A percentile compares a stretch with the other conserved stretches of the same genome.
These are phyloP conservation scores for Trichophyton mentagrophytes DNA, from an alignment of 2,329 filamentous ascomycete species.

Conservation along the genomic window DNA sequence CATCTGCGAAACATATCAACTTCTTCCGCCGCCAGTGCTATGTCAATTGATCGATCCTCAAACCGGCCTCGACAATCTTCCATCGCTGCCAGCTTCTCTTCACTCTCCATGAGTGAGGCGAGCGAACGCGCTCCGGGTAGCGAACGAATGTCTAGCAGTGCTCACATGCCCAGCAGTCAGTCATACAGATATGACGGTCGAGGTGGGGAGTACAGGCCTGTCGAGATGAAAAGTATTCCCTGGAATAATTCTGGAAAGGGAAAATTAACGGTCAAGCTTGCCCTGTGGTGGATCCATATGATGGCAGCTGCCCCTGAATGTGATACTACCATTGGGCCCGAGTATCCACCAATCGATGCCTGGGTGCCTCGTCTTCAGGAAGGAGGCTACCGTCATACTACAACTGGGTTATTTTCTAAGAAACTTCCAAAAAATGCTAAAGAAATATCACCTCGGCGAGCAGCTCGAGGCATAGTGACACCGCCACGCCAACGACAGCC, in stretches of 20 bases:
- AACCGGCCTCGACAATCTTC: not conserved
- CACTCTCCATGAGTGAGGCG: not conserved
- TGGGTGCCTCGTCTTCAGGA: not conserved
- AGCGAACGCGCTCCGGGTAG: not conserved
- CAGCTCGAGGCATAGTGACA: not conserved
- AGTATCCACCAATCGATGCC: conserved; percentile 5
- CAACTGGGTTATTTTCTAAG: not conserved
- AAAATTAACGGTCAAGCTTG: conserved; percentile 9
- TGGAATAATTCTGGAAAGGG: conserved; percentile 6
- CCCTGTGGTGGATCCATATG: conserved; percentile 12
- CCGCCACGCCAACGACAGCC: not conserved
- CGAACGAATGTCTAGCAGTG: not conserved
- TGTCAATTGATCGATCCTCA: not conserved
- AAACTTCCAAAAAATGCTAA: not conserved
- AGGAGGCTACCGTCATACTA: not conserved
- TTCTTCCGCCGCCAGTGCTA: not conserved
- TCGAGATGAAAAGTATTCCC: conserved; percentile 11
- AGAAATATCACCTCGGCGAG: not conserved
- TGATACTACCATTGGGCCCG: not conserved
- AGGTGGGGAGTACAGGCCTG: conserved; percentile 4
- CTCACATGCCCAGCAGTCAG: not conserved
- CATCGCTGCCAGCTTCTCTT: not conserved
- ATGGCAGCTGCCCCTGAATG: conserved; percentile 8
- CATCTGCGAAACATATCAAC: not conserved
- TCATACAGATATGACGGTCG: not conserved